Evolutionary conservation across 2,329 filamentous ascomycete genomes (phyloP), one percentile per base, ranked within the genome.

Genomic region (Colletotrichum orchidophilum): DNA sequence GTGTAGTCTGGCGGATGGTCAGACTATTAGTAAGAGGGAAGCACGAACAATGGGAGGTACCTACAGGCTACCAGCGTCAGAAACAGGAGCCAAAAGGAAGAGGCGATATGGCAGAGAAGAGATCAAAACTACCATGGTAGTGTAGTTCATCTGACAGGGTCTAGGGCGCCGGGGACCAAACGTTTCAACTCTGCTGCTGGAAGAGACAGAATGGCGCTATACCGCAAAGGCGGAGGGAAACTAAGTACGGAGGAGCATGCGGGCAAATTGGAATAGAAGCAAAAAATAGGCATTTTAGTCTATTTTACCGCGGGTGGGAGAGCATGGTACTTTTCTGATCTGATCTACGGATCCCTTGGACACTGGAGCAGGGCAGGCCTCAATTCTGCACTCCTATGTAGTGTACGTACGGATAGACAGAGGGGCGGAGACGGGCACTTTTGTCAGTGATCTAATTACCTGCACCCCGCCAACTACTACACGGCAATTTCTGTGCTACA

Each of bases 401-500:
- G n/a, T n/a, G n/a, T n/a, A n/a, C n/a, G n/a, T n/a, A n/a, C n/a
- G n/a, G n/a, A n/a, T 4, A 53, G 54, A 35, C 53, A 54, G 33
- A 65, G n/a, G 46, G 46, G 57, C 54, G 54, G 66, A 70, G 55
- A 60, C 62, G 62, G 67, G 67, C 49, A 66, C 67, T 66, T 70
- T 70, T 70, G 63, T 61, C 67, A 63, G 49, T 18, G 21, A 59
- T 55, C 66, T 54, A 70, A 70, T 70, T 66, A 70, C 61, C 39
- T 46, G 66, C 46, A 50, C 67, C 67, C 67, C 67, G 67, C 63
- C 67, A 66, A 55, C 50, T 70, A 57, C 63, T 61, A 70, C 63
- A 50, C 63, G 67, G 63, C 67, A 70, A 70, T 70, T 66, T 66
- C 67, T 60, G 55, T 49, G 46, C 26, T 31, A 59, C 60, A 64